Evolutionary conservation across 2,329 filamentous ascomycete genomes (phyloP).

Genomic region (Aureobasidium uvarum): DNA sequence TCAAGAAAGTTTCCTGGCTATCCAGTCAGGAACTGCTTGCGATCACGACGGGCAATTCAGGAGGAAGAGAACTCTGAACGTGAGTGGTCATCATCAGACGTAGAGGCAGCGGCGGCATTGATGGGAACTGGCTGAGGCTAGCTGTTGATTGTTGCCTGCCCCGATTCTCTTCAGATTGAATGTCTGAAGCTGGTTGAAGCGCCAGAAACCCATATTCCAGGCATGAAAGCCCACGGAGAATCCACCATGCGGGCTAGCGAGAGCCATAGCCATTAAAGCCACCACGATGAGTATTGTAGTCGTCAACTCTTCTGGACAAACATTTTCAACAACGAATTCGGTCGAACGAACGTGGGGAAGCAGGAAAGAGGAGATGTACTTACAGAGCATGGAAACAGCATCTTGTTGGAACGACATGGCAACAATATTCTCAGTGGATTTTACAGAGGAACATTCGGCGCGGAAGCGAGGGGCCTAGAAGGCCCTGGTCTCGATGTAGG

Average conservation of each 20-base stretch:
- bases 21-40: slow-evolving; percentile 97
- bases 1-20: too few species aligned
- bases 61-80: slow-evolving; percentile 34
- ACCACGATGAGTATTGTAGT: slow-evolving; percentile 2
- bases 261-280: not conserved
- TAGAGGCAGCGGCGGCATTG: slow-evolving; percentile 30
- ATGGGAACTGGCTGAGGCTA: slow-evolving; percentile 36
- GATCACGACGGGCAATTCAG: slow-evolving; percentile 83
- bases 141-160: slow-evolving; percentile 54
- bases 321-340: too few species aligned
- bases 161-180: slow-evolving; percentile 42
- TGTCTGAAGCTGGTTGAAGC: slow-evolving; percentile 39
- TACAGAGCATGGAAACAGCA: not conserved
- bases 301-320: not conserved
- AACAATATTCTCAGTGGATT: slow-evolving; percentile 28
- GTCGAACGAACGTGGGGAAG: not conserved
- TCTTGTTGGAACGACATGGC: not conserved
- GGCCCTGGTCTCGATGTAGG: too few species aligned
- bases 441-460: slow-evolving; percentile 35
- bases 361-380: not conserved
- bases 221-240: not conserved
- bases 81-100: slow-evolving; percentile 32
- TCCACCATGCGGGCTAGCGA: not conserved
- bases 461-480: slow-evolving; percentile 32
- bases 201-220: not conserved